Percentiles rank a stretch among this genome's conserved stretches.
phyloP scores from a whole-genome alignment of 2,329 filamentous ascomycete genomes.

The Colletotrichum nymphaeae region DNA sequence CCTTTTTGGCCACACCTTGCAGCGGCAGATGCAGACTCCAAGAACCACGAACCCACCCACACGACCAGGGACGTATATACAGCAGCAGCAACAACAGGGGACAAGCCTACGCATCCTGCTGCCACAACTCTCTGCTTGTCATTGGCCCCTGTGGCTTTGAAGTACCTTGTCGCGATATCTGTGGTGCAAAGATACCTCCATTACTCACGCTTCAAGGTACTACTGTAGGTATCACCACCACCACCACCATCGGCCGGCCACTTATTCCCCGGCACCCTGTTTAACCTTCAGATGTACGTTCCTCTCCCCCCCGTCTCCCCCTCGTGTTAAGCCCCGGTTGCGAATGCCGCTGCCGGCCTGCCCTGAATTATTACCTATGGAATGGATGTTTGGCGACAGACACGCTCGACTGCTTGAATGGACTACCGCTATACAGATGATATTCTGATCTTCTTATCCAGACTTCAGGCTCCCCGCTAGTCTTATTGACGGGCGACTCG shows the following conservation, averaged over 20 bases:
- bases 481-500: neutral
- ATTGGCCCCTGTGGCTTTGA: neutral
- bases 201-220: neutral
- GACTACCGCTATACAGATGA: neutral
- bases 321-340: neutral
- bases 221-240: neutral
- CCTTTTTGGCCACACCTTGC: slow-evolving; percentile 21
- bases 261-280: slow-evolving; percentile 5
- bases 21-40: slow-evolving; percentile 29
- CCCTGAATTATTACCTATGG: neutral
- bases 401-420: neutral
- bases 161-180: neutral
- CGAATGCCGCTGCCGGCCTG: neutral
- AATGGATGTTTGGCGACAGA: neutral
- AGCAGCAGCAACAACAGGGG: neutral
- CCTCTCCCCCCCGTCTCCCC: neutral
- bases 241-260: slow-evolving; percentile 1
- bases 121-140: neutral
- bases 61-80: neutral
- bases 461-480: neutral
- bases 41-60: neutral
- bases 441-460: neutral
- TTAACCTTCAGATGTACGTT: slow-evolving; percentile 22
- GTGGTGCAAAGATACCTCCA: neutral
- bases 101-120: neutral